Percentiles rank a stretch among this genome's conserved stretches.
Conservation (phyloP, 1,284 basidiomycete species). For the Hemileia vastatrix region DNA sequence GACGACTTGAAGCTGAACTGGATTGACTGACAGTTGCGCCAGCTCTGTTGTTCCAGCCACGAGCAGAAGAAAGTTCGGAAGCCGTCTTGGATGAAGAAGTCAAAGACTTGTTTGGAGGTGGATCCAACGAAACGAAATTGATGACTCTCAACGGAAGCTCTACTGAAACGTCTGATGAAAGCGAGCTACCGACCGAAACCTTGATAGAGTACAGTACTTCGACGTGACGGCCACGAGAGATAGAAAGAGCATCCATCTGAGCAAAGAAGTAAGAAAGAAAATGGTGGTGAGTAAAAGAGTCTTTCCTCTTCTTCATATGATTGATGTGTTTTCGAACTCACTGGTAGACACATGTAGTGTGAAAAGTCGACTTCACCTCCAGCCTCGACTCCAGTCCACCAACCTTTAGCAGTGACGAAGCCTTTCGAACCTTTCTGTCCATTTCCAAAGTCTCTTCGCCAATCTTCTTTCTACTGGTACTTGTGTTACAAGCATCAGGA, state of each 20-base stretch:
- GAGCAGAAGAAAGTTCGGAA: neutral
- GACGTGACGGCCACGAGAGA: constrained; percentile 63
- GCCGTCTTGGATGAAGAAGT: constrained; percentile 1
- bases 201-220: constrained; percentile 70
- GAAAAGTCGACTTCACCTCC: constrained; percentile 33
- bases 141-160: constrained; percentile 63
- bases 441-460: constrained; percentile 59
- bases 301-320: too few species aligned
- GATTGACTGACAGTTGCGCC: constrained; percentile 3
- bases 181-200: constrained; percentile 57
- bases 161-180: constrained; percentile 58
- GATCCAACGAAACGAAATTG: constrained; percentile 71
- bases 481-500: constrained; percentile 38
- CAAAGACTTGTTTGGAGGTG: constrained; percentile 50
- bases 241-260: constrained; percentile 63
- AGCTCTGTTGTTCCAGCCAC: neutral
- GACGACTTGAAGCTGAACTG: constrained; percentile 1
- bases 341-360: constrained; percentile 31
- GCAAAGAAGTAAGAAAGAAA: constrained; percentile 1
- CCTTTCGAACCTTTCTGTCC: constrained; percentile 48
- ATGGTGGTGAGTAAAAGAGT: too few species aligned
- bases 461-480: constrained; percentile 56
- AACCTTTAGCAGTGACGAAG: constrained; percentile 27
- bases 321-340: constrained; percentile 49
- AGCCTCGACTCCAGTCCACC: constrained; percentile 47